A percentile compares a stretch with the other conserved stretches of the same genome.
These are phyloP conservation scores for Sporothrix brasiliensis DNA, from an alignment of 2,329 filamentous ascomycete species.

Conservation along the genomic window DNA sequence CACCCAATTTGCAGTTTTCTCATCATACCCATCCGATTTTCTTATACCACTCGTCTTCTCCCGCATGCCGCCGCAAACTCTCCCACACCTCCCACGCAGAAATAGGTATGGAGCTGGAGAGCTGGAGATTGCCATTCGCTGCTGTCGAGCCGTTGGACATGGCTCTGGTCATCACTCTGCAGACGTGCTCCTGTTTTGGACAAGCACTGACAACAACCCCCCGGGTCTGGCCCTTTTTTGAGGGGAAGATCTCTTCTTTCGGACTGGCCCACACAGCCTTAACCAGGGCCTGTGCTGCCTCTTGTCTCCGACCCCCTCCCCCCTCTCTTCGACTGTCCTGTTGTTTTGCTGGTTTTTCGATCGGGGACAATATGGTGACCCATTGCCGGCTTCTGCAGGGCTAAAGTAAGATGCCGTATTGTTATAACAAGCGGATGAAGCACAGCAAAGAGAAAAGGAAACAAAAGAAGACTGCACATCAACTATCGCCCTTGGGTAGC, in stretches of 20 bases:
- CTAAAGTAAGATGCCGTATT: background rate
- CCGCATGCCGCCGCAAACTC: background rate
- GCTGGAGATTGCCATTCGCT: background rate
- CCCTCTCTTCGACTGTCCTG: background rate
- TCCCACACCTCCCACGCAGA: constrained; percentile 11
- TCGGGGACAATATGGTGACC: background rate
- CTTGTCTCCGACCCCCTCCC: constrained; percentile 9
- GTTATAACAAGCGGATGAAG: background rate
- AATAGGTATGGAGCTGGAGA: constrained; percentile 4
- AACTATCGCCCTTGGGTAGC: background rate
- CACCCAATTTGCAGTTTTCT: constrained; percentile 1
- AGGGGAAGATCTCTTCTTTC: constrained; percentile 17
- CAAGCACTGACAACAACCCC: background rate
- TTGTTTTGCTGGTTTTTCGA: background rate
- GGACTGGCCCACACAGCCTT: constrained; percentile 14
- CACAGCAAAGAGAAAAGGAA: background rate
- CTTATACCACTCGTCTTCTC: background rate
- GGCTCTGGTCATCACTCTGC: background rate
- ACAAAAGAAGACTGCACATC: background rate
- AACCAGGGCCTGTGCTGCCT: background rate
- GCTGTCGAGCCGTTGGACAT: background rate
- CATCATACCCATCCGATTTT: constrained; percentile 4
- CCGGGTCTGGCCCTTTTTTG: constrained; percentile 19
- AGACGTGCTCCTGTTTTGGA: constrained; percentile 1
- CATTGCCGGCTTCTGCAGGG: background rate